phyloP scores from a whole-genome alignment of 139 green algal genomes.

The Picochlorum sp. region DNA sequence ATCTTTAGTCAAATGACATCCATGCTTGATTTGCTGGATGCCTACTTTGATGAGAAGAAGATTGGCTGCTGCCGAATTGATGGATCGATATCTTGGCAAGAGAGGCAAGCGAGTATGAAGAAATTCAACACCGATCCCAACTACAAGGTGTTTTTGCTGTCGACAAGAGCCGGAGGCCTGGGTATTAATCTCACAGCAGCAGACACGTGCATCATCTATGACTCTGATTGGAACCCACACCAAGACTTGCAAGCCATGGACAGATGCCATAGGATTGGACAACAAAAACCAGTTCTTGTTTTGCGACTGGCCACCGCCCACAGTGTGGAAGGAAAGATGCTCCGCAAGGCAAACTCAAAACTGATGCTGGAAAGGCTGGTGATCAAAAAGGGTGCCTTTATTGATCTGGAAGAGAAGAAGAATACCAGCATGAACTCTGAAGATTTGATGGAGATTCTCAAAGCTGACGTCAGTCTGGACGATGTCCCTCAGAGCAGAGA shows the following conservation, averaged over 20 bases:
- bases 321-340: conserved; percentile 92
- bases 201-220: conserved; percentile 94
- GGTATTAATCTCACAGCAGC: conserved; percentile 89
- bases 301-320: conserved; percentile 82
- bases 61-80: conserved; percentile 81
- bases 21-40: conserved; percentile 93
- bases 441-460: conserved; percentile 75
- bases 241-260: conserved; percentile 88
- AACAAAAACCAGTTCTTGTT: conserved; percentile 92
- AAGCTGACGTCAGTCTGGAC: conserved; percentile 26
- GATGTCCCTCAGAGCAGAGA: conserved; percentile 63
- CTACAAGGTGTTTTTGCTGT: conserved; percentile 87
- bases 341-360: conserved; percentile 78
- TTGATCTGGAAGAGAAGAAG: conserved; percentile 40
- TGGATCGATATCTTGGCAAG: conserved; percentile 62
- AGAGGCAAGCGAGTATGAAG: conserved; percentile 54
- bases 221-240: conserved; percentile 63
- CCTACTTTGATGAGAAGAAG: conserved; percentile 78
- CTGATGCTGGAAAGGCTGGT: conserved; percentile 85
- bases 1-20: conserved; percentile 99
- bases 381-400: conserved; percentile 94
- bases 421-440: conserved; percentile 39
- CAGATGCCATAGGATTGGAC: conserved; percentile 94
- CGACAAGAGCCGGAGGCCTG: conserved; percentile 90
- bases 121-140: conserved; percentile 77